Evolutionary conservation across 1,139 yeast genomes (phyloP).

Genomic region (Geotrichum restrictum): DNA sequence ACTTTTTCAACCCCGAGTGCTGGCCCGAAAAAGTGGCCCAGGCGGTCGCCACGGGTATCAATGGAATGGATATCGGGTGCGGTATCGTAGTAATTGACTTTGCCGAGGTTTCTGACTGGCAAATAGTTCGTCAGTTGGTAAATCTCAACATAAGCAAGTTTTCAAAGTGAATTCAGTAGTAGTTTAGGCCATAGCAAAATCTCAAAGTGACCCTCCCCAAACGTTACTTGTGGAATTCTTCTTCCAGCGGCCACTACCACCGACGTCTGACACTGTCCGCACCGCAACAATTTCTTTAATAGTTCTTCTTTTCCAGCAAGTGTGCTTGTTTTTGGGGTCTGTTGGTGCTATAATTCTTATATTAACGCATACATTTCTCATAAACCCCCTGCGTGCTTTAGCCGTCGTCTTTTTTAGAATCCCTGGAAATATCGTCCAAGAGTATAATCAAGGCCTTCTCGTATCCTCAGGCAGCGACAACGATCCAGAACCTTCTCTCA

Average conservation of each 20-base stretch:
- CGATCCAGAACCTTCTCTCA: not conserved
- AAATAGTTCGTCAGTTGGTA: constrained; percentile 50
- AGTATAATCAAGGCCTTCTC: constrained; percentile 15
- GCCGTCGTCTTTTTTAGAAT: constrained; percentile 10
- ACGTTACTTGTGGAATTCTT: too few relatives aligned
- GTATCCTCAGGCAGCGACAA: not conserved
- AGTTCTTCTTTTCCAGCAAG: constrained; percentile 12
- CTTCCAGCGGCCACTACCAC: too few relatives aligned
- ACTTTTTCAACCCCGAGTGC: constrained; percentile 64
- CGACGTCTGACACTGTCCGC: too few relatives aligned
- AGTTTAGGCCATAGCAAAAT: too few relatives aligned
- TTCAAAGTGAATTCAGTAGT: not conserved
- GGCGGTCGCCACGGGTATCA: constrained; percentile 47
- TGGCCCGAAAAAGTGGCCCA: constrained; percentile 71
- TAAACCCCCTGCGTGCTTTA: constrained; percentile 18
- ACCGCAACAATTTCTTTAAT: constrained; percentile 9
- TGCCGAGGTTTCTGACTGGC: constrained; percentile 62
- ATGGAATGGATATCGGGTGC: constrained; percentile 51
- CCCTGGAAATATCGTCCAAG: constrained; percentile 9
- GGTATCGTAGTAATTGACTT: constrained; percentile 65
- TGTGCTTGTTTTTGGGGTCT: constrained; percentile 18
- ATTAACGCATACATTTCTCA: constrained; percentile 16
- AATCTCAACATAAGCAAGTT: constrained; percentile 47
- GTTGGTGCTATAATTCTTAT: constrained; percentile 12
- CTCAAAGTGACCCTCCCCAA: too few relatives aligned